These are phyloP conservation scores for Scalesia atractyloides DNA, from an alignment of 129 eudicot genomes.

Conservation along the genomic window DNA sequence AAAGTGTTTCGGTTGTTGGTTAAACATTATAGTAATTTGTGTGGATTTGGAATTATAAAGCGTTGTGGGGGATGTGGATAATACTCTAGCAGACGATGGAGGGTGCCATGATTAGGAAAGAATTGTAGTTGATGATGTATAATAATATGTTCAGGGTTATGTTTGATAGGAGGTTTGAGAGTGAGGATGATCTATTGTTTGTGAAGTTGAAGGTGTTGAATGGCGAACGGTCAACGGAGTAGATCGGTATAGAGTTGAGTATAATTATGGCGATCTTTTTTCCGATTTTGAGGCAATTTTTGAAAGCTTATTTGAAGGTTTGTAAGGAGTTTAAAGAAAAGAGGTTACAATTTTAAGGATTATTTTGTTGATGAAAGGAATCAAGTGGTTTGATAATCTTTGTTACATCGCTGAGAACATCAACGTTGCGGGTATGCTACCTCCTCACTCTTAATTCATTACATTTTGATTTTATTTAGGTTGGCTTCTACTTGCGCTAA, in stretches of 20 bases:
- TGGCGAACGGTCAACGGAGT: conserved; percentile 81
- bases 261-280: conserved; percentile 85
- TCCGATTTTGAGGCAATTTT: conserved; percentile 80
- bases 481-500: too few relatives aligned
- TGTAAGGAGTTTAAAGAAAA: conserved; percentile 75
- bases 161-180: conserved; percentile 80
- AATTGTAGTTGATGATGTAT: conserved; percentile 81
- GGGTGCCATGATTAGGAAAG: conserved; percentile 63
- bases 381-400: too few relatives aligned
- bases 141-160: conserved; percentile 83
- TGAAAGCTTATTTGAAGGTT: conserved; percentile 73
- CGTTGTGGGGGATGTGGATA: conserved; percentile 79
- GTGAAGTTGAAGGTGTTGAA: conserved; percentile 39
- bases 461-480: too few relatives aligned
- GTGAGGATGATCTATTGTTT: conserved; percentile 70
- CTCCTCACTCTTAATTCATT: too few relatives aligned
- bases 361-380: conserved; percentile 77
- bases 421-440: too few relatives aligned
- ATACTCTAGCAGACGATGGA: conserved; percentile 53
- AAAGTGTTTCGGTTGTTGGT: too few relatives aligned
- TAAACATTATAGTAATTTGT: too few relatives aligned
- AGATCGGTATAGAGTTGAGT: conserved; percentile 7
- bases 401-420: too few relatives aligned
- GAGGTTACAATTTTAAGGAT: conserved; percentile 81
- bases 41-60: too few relatives aligned